phyloP scores from a whole-genome alignment of 2,329 filamentous ascomycete genomes.

The Scytalidium sp. region DNA sequence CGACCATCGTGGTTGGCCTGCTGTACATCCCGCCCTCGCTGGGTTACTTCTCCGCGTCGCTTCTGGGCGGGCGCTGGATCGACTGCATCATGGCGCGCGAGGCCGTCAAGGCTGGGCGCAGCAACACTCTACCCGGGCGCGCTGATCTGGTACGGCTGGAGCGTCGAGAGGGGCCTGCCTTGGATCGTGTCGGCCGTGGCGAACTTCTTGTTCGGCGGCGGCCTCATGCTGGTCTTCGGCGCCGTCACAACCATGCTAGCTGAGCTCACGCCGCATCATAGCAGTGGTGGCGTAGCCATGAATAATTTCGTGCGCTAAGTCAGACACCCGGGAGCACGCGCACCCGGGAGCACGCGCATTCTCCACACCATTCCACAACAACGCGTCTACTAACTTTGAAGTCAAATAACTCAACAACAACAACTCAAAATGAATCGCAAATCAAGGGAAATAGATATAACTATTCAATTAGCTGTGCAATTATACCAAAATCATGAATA shows the following conservation, averaged over 20 bases:
- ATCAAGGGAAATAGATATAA: too few relatives aligned
- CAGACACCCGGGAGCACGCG: too few relatives aligned
- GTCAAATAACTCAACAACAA: too few relatives aligned
- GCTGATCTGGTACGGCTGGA: slow-evolving; percentile 77
- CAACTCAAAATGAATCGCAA: too few relatives aligned
- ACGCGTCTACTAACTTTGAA: too few relatives aligned
- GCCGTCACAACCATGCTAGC: slow-evolving; percentile 73
- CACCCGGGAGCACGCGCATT: too few relatives aligned
- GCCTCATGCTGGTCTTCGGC: slow-evolving; percentile 63
- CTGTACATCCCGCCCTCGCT: slow-evolving; percentile 74
- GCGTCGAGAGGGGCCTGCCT: slow-evolving; percentile 56
- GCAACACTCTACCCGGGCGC: slow-evolving; percentile 67
- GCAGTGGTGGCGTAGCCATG: slow-evolving; percentile 70
- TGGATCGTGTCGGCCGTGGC: slow-evolving; percentile 63
- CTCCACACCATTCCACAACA: too few relatives aligned
- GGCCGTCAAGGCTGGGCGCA: slow-evolving; percentile 65
- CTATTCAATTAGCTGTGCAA: too few relatives aligned
- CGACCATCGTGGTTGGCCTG: slow-evolving; percentile 66
- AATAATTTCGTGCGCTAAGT: slow-evolving; percentile 82
- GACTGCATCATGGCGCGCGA: slow-evolving; percentile 78
- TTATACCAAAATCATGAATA: too few relatives aligned
- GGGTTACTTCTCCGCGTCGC: slow-evolving; percentile 67
- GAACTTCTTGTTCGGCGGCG: slow-evolving; percentile 72
- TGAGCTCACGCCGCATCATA: slow-evolving; percentile 73
- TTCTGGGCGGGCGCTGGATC: slow-evolving; percentile 74